phyloP scores from a whole-genome alignment of 306 rosid genomes.

The Dalbergia cochinchinensis region DNA sequence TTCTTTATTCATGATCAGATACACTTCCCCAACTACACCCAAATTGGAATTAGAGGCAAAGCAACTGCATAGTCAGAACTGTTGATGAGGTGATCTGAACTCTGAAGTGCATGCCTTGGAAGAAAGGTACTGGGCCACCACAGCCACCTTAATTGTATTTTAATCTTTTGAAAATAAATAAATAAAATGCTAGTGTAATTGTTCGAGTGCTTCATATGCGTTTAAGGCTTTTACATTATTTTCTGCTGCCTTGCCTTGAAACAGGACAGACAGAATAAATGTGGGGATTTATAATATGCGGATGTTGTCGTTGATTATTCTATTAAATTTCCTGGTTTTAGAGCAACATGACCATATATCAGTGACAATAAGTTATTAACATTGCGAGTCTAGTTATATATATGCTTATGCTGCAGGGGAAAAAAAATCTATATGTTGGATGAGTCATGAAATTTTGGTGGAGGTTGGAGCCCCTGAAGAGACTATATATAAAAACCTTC shows the following conservation, averaged over 20 bases:
- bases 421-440: no score
- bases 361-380: no score
- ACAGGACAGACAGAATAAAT: neutral
- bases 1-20: slow-evolving; percentile 10
- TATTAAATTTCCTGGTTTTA: neutral
- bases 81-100: neutral
- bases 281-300: neutral
- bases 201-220: neutral
- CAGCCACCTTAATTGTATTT: neutral
- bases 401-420: no score
- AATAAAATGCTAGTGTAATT: neutral
- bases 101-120: neutral
- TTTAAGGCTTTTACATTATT: neutral
- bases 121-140: slow-evolving; percentile 5
- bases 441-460: no score
- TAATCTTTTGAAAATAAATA: no score
- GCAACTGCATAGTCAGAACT: neutral
- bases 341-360: neutral
- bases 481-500: no score
- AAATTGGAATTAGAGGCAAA: neutral
- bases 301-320: neutral
- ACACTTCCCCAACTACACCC: neutral
- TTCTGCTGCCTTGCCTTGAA: neutral
- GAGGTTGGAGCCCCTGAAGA: no score
- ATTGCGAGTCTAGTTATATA: no score